phyloP scores from a whole-genome alignment of 2,329 filamentous ascomycete species.

The Ascochyta rabiei region DNA sequence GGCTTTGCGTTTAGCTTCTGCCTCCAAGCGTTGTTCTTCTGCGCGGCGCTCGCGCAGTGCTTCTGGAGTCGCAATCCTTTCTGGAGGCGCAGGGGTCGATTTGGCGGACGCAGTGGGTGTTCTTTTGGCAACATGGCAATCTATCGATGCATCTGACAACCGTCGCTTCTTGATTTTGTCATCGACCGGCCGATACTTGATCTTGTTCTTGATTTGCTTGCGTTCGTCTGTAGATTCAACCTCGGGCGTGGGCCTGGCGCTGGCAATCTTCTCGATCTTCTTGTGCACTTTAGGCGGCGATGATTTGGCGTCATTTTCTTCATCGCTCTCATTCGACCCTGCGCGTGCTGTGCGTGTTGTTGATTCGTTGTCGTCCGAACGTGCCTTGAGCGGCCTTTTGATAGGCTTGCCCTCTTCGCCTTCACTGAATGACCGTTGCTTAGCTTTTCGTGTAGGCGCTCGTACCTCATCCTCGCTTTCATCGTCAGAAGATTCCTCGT shows the following conservation, averaged over 20 bases:
- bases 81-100: conserved; percentile 43
- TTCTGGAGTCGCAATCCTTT: conserved; percentile 43
- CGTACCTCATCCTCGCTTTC: conserved; percentile 48
- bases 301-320: conserved; percentile 33
- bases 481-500: conserved; percentile 44
- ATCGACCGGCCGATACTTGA: conserved; percentile 42
- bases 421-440: conserved; percentile 44
- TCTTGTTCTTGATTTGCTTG: conserved; percentile 38
- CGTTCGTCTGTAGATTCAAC: conserved; percentile 45
- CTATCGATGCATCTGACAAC: conserved; percentile 39
- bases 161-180: conserved; percentile 43
- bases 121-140: conserved; percentile 40
- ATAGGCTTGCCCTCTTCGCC: conserved; percentile 42
- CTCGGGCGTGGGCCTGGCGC: conserved; percentile 41
- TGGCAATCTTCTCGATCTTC: conserved; percentile 32
- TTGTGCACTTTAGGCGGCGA: conserved; percentile 35
- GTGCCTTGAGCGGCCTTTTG: conserved; percentile 40
- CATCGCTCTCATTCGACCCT: conserved; percentile 40
- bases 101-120: conserved; percentile 44
- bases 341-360: conserved; percentile 31
- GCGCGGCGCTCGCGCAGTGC: conserved; percentile 42
- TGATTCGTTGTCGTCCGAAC: conserved; percentile 39
- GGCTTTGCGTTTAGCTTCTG: conserved; percentile 34
- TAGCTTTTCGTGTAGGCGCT: conserved; percentile 41
- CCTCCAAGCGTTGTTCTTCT: conserved; percentile 41